Evolutionary conservation across 2,329 filamentous ascomycete species (phyloP).

Genomic region (Cordyceps farinosa): DNA sequence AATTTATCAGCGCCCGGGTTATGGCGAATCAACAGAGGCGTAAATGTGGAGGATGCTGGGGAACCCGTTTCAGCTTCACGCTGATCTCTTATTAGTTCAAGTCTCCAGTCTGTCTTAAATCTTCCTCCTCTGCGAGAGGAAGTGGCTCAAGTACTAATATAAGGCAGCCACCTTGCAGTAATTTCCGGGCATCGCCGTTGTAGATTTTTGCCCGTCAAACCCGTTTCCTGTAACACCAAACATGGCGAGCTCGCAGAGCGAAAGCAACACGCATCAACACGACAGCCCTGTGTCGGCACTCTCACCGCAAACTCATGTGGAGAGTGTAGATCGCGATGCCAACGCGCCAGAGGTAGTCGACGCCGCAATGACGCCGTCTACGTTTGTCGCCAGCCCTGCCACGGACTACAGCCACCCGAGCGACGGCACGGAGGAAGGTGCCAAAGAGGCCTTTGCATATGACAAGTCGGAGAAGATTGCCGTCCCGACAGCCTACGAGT

Average conservation of each 20-base stretch:
- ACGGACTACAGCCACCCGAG: neutral
- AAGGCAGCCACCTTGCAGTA: neutral
- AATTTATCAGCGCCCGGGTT: neutral
- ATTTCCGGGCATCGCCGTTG: neutral
- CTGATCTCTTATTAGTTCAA: neutral
- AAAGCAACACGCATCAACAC: neutral
- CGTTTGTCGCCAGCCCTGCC: slow-evolving; percentile 5
- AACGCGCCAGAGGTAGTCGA: slow-evolving; percentile 1
- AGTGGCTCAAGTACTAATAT: neutral
- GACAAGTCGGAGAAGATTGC: slow-evolving; percentile 7
- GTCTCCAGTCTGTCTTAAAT: neutral
- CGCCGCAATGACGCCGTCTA: neutral
- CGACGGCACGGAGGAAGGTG: neutral
- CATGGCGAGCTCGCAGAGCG: neutral
- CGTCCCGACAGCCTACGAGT: neutral
- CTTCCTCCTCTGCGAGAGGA: neutral
- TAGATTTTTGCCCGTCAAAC: too few species aligned
- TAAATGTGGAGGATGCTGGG: neutral
- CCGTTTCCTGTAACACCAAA: neutral
- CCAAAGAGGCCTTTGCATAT: neutral
- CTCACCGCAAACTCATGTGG: neutral
- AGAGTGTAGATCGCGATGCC: neutral
- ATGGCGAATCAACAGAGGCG: neutral
- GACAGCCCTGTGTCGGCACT: slow-evolving; percentile 1
- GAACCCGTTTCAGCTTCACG: slow-evolving; percentile 9